A percentile compares a stretch with the other conserved stretches of the same genome.
phyloP scores from a whole-genome alignment of 2,329 filamentous ascomycete species.

The Teratosphaeria pseudoeucalypti region DNA sequence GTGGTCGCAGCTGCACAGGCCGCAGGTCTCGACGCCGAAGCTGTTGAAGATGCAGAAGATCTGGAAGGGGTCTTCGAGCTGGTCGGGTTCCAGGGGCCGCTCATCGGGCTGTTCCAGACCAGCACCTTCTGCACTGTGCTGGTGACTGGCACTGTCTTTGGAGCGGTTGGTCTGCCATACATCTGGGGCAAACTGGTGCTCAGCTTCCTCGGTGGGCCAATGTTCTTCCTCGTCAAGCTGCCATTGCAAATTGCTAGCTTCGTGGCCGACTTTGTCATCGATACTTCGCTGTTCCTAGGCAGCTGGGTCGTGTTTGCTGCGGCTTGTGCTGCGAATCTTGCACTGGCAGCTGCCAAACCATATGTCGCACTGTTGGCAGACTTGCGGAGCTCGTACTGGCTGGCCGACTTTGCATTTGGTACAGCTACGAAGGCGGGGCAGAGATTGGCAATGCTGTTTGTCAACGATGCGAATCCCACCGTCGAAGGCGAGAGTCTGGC shows the following conservation, averaged over 20 bases:
- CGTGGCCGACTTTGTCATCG: slow-evolving; percentile 68
- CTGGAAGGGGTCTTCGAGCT: slow-evolving; percentile 93
- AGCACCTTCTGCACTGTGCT: slow-evolving; percentile 87
- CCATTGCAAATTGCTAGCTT: slow-evolving; percentile 63
- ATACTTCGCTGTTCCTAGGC: slow-evolving; percentile 56
- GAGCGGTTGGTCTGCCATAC: slow-evolving; percentile 85
- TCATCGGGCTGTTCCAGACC: slow-evolving; percentile 85
- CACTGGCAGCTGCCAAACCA: not conserved
- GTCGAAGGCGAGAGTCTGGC: slow-evolving; percentile 8
- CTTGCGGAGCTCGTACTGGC: not conserved
- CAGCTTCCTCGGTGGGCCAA: slow-evolving; percentile 67
- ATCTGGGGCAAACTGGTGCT: slow-evolving; percentile 79
- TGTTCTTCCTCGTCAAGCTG: slow-evolving; percentile 54
- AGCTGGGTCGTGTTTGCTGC: slow-evolving; percentile 14
- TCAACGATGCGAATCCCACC: slow-evolving; percentile 3
- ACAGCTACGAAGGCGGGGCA: slow-evolving; percentile 7
- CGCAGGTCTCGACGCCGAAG: slow-evolving; percentile 61
- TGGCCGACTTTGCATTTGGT: slow-evolving; percentile 7
- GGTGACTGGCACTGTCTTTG: slow-evolving; percentile 73
- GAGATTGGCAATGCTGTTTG: slow-evolving; percentile 13
- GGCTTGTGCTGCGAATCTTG: slow-evolving; percentile 4
- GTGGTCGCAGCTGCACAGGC: slow-evolving; percentile 55
- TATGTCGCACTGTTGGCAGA: not conserved
- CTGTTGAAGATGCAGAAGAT: slow-evolving; percentile 77
- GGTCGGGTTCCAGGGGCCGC: slow-evolving; percentile 87